These are phyloP conservation scores for Metschnikowia chrysomelidarum DNA, from an alignment of 805 yeast species.

Conservation along the genomic window DNA sequence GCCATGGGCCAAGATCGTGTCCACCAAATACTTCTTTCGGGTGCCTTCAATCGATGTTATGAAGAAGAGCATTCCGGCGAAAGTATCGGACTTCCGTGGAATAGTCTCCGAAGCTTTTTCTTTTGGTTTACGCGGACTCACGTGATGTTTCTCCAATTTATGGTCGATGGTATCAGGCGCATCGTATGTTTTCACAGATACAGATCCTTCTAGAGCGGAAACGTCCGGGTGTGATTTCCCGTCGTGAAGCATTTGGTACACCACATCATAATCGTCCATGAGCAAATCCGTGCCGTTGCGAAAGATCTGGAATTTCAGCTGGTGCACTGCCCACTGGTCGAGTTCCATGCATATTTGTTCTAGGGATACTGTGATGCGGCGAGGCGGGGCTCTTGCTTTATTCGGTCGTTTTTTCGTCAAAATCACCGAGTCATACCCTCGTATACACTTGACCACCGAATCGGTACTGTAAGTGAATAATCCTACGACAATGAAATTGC, in stretches of 20 bases:
- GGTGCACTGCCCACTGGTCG: slow-evolving; percentile 39
- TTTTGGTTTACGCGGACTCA: slow-evolving; percentile 6
- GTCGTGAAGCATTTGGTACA: slow-evolving; percentile 6
- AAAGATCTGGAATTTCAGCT: slow-evolving; percentile 27
- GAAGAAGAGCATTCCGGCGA: slow-evolving; percentile 28
- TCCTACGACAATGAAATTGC: slow-evolving; percentile 46
- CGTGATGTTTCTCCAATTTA: slow-evolving; percentile 1
- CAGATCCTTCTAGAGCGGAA: no score
- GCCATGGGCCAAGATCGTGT: slow-evolving; percentile 42
- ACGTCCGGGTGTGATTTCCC: not conserved
- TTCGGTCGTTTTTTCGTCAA: slow-evolving; percentile 23
- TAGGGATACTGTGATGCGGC: slow-evolving; percentile 22
- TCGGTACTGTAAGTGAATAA: slow-evolving; percentile 28
- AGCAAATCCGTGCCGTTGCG: slow-evolving; percentile 22
- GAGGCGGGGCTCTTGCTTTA: slow-evolving; percentile 15
- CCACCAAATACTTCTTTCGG: slow-evolving; percentile 30
- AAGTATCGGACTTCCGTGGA: slow-evolving; percentile 7
- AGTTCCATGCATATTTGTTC: slow-evolving; percentile 38
- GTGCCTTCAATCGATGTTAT: slow-evolving; percentile 36
- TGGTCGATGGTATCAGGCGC: slow-evolving; percentile 1
- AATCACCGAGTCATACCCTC: slow-evolving; percentile 58
- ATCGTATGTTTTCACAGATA: not conserved
- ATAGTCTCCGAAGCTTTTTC: slow-evolving; percentile 1
- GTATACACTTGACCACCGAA: slow-evolving; percentile 44
- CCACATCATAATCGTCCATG: slow-evolving; percentile 14